These are phyloP conservation scores for Viola odorata DNA, from an alignment of 345 rosid genomes.

Conservation along the genomic window DNA sequence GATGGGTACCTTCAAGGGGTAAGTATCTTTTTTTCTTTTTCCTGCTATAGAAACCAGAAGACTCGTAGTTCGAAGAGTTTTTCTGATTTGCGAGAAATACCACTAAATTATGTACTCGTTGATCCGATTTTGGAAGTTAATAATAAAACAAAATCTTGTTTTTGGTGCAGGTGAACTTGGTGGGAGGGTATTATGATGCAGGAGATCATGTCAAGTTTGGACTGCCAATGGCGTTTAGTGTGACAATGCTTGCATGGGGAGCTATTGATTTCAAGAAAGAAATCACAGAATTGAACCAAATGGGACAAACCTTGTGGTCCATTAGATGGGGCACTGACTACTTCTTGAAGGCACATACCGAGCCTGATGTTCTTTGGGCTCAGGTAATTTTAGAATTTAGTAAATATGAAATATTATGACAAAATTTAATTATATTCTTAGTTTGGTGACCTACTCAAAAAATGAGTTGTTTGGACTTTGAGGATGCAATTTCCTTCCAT, in stretches of 20 bases:
- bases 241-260: constrained; percentile 30
- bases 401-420: neutral
- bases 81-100: neutral
- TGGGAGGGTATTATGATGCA: constrained; percentile 31
- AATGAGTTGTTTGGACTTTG: neutral
- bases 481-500: neutral
- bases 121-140: too few species aligned
- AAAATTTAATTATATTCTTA: neutral
- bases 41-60: too few species aligned
- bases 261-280: constrained; percentile 22
- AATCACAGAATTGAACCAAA: constrained; percentile 9
- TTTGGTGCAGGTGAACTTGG: constrained; percentile 18
- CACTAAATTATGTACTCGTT: neutral
- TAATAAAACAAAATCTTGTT: too few species aligned
- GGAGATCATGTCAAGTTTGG: constrained; percentile 31
- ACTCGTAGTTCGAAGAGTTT: too few species aligned
- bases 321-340: constrained; percentile 84
- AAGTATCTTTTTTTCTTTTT: neutral
- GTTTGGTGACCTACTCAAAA: neutral
- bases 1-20: constrained; percentile 23
- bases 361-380: constrained; percentile 71
- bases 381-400: constrained; percentile 33
- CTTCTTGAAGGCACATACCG: constrained; percentile 66
- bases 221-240: constrained; percentile 25
- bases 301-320: constrained; percentile 43